These are phyloP conservation scores for Phylloboletellus chloephorus DNA, from an alignment of 1,284 basidiomycete species.

Conservation along the genomic window DNA sequence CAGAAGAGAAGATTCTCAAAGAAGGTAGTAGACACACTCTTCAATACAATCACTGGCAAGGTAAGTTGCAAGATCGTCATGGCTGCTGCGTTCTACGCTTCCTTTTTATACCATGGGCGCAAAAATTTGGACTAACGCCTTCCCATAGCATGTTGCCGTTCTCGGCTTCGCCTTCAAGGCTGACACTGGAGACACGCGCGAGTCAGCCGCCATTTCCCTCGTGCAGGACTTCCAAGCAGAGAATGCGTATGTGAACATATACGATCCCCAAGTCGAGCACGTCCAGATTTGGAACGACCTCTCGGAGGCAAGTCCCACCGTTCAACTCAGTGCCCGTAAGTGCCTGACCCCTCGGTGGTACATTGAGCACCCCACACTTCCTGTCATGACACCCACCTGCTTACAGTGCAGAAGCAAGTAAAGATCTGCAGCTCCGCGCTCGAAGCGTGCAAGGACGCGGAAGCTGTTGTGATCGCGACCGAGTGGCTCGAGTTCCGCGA, in stretches of 20 bases:
- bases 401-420: conserved; percentile 81
- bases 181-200: conserved; percentile 95
- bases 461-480: conserved; percentile 90
- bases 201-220: conserved; percentile 94
- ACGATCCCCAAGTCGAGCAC: conserved; percentile 84
- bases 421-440: conserved; percentile 72
- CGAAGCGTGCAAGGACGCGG: conserved; percentile 85
- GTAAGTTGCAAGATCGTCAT: conserved; percentile 38
- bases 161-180: conserved; percentile 97
- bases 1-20: conserved; percentile 90
- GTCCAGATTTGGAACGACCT: conserved; percentile 76
- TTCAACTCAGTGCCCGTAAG: conserved; percentile 57
- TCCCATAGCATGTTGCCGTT: conserved; percentile 81
- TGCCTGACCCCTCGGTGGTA: conserved; percentile 11
- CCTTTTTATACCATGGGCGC: conserved; percentile 6
- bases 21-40: conserved; percentile 89
- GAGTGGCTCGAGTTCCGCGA: conserved; percentile 96
- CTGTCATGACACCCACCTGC: not conserved
- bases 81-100: conserved; percentile 1
- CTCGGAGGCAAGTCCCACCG: conserved; percentile 55
- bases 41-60: conserved; percentile 96
- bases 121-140: conserved; percentile 4
- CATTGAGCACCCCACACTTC: not conserved
- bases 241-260: conserved; percentile 81
- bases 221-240: conserved; percentile 92